These are phyloP conservation scores for Didymella pinodella DNA, from an alignment of 2,329 filamentous ascomycete genomes.

Conservation along the genomic window DNA sequence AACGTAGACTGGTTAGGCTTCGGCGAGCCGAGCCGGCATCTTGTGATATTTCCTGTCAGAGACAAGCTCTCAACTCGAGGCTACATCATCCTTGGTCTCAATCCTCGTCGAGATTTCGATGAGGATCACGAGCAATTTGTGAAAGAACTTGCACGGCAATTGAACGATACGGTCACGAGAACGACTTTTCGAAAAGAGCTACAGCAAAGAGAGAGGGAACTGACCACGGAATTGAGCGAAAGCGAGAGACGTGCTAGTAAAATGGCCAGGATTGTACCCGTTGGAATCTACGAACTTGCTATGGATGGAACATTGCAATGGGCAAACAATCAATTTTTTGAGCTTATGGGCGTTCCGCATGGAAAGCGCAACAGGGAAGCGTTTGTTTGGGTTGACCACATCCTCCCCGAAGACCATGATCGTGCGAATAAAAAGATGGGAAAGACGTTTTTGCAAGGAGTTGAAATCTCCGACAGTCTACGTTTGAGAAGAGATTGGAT, in stretches of 20 bases:
- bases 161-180: not conserved
- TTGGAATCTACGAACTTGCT: conserved; percentile 17
- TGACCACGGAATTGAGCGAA: conserved; percentile 12
- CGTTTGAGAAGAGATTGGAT: conserved; percentile 6
- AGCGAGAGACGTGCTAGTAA: conserved; percentile 12
- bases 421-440: conserved; percentile 11
- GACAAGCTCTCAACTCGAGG: not conserved
- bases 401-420: conserved; percentile 16
- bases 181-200: not conserved
- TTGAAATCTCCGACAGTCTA: conserved; percentile 12
- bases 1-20: not conserved
- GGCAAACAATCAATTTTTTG: conserved; percentile 19
- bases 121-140: not conserved
- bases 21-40: not conserved
- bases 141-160: not conserved
- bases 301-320: conserved; percentile 14
- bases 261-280: conserved; percentile 15
- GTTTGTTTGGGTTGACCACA: conserved; percentile 15
- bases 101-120: not conserved
- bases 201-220: not conserved
- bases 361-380: not conserved
- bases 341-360: conserved; percentile 14
- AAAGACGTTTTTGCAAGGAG: conserved; percentile 3
- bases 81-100: not conserved
- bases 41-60: not conserved